Evolutionary conservation across 2,329 filamentous ascomycete genomes (phyloP).

Genomic region (Fusarium sp.): DNA sequence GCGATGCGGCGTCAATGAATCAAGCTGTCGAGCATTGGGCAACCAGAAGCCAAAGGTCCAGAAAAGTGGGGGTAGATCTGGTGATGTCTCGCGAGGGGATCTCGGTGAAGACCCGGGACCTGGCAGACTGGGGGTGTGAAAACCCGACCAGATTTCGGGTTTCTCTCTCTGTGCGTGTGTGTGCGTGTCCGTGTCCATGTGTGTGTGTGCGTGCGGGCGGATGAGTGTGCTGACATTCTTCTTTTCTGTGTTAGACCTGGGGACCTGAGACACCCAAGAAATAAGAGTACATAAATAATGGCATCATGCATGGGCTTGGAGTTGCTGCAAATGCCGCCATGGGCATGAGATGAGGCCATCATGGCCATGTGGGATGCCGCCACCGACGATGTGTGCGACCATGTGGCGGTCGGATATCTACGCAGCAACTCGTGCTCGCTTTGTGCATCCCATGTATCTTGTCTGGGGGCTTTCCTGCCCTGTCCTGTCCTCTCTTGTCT

Average conservation of each 20-base stretch:
- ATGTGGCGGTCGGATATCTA: constrained; percentile 13
- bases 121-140: constrained; percentile 11
- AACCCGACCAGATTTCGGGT: constrained; percentile 3
- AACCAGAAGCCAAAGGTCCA: constrained; percentile 11
- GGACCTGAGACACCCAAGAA: constrained; percentile 6
- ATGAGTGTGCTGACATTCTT: constrained; percentile 18
- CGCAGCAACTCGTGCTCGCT: constrained; percentile 1
- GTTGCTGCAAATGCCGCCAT: constrained; percentile 3
- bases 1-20: constrained; percentile 17
- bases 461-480: neutral
- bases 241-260: constrained; percentile 5
- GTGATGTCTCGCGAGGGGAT: constrained; percentile 39
- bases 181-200: neutral
- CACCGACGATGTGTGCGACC: constrained; percentile 9
- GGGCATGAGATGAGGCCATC: constrained; percentile 26
- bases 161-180: neutral
- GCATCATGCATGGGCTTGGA: constrained; percentile 34
- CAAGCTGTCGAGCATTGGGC: constrained; percentile 22
- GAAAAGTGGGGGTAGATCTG: constrained; percentile 29
- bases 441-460: neutral
- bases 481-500: neutral
- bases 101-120: constrained; percentile 39
- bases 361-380: constrained; percentile 3
- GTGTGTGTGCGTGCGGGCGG: neutral
- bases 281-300: constrained; percentile 21